Base-by-base conservation (phyloP, 2,329 filamentous ascomycete genomes). In the Trichoderma koningii region DNA sequence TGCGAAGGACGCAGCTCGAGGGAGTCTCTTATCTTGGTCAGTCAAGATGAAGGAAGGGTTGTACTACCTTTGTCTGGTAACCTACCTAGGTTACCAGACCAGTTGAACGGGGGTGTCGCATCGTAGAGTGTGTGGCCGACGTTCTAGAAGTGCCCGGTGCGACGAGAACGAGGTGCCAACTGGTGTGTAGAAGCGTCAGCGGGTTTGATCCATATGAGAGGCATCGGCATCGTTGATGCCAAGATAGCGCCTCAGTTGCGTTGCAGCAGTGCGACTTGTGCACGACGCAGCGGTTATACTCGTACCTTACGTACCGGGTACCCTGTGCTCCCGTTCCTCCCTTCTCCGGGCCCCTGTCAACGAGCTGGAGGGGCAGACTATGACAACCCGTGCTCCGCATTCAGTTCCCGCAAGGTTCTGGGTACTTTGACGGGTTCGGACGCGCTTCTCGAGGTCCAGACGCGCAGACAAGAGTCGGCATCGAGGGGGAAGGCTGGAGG, bases 281-380 rank as follows among this genome's bases (percentile, higher is more conserved):
- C 55, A 57, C 23, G 17, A 21, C 55, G 14, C 55, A 47, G 44
- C 34, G 55, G 42, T 47, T 28, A n/a, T n/a, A n/a, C n/a, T n/a
- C n/a, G n/a, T n/a, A n/a, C n/a, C n/a, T n/a, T n/a, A n/a, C n/a
- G 23, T 17, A 15, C 47, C 21, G 17, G 34, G n/a, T 45, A 47
- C 30, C 50, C 34, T 14, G 12, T 38, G 34, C 10, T 5, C 7
- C 7, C 10, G 34, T 38, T 7, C 28, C 28, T 30, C 5, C 28
- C 7, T 30, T 14, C 34, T 38, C 34, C 34, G 14, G 15, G 19
- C 28, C 55, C 55, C 55, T 50, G 44, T 50, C 28, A 21, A 12
- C 55, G 55, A 59, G 55, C 55, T 59, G 55, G 55, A 59, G 55
- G 55, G 55, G 55, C 26, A 59, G 55, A 28, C 1, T 38, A 10